Conservation (phyloP, 345 rosid species). For the Pistacia vera region DNA sequence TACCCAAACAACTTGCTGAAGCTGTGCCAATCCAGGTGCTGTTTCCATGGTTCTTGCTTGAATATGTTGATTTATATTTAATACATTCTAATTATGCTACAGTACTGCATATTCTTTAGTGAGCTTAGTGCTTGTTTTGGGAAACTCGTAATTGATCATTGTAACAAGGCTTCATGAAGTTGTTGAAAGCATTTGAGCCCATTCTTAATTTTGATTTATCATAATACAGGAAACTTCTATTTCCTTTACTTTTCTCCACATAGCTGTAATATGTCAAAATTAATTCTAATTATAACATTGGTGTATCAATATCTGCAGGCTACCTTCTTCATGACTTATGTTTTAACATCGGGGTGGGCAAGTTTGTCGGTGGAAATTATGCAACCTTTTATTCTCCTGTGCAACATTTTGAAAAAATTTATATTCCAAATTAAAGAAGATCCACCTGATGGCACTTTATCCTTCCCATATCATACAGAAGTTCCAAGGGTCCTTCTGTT, state of each 20-base stretch:
- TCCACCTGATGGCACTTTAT: slow-evolving; percentile 35
- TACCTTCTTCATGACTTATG: slow-evolving; percentile 88
- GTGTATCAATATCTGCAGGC: slow-evolving; percentile 56
- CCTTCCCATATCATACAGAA: slow-evolving; percentile 91
- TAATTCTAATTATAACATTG: slow-evolving; percentile 19
- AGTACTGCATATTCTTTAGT: background rate
- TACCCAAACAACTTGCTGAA: slow-evolving; percentile 72
- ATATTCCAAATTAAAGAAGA: slow-evolving; percentile 49
- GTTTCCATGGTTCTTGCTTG: slow-evolving; percentile 14
- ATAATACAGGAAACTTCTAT: background rate
- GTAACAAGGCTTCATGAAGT: background rate
- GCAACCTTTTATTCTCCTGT: slow-evolving; percentile 64
- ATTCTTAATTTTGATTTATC: background rate
- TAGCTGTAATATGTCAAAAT: background rate
- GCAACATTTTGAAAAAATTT: slow-evolving; percentile 48
- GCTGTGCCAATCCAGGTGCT: slow-evolving; percentile 79
- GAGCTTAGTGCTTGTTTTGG: background rate
- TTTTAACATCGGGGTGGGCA: slow-evolving; percentile 90
- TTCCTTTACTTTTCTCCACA: background rate
- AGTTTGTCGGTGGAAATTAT: slow-evolving; percentile 74
- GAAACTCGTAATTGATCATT: background rate
- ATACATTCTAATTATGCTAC: background rate
- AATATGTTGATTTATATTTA: background rate
- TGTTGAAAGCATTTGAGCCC: background rate
- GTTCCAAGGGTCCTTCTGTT: slow-evolving; percentile 77